Evolutionary conservation across 192 early-diverging fungal species (phyloP), one percentile per base, ranked within the genome.

Genomic region (Haplosporangium gracile): DNA sequence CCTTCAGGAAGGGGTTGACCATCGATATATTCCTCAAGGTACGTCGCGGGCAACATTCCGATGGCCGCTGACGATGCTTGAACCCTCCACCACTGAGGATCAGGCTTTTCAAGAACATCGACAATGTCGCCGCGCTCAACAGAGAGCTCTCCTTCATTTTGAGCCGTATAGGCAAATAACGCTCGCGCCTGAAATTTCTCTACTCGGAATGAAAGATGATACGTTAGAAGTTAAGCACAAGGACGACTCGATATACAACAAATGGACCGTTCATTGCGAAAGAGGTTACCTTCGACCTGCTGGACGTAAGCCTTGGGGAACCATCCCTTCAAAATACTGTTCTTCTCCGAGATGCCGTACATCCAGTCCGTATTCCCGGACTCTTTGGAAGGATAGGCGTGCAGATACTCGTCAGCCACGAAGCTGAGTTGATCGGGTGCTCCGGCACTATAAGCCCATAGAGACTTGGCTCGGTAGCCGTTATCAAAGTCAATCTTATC

Each of bases 51-150:
- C 29, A 92, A 69, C 75, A 90, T 70, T 38, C 91, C 90, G 10
- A 76, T 76, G 20, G 68, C 36, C 2, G 85, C 88, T 68, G 85
- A 81, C 26, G 87, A 72, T 29, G 74, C 75, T 32, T 87, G 82
- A 8, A 83, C 91, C 10, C 79, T 83, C 90, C 90, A 92, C 89
- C 89, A 90, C 72, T 90, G 84, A 34, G 77, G 87, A 26, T 88
- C 81, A 15, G 82, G 82, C 69, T 93, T 91, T 63, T 90, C 89
- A 36, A 92, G 78, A 32, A 96, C 91, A 0, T 90, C 89, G 51
- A 96, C 83, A 36, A 93, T 87, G 70, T 91, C 93, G 11, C 93
- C 95, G 0, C 89, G 88, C 38, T 92, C 89, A 75, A 96, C 93
- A 39, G 88, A 82, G 26, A 96, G 87, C 53, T 95, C 94, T 51